These are phyloP conservation scores for Cladosporium sp. DNA, from an alignment of 2,329 filamentous ascomycete genomes.

Conservation along the genomic window DNA sequence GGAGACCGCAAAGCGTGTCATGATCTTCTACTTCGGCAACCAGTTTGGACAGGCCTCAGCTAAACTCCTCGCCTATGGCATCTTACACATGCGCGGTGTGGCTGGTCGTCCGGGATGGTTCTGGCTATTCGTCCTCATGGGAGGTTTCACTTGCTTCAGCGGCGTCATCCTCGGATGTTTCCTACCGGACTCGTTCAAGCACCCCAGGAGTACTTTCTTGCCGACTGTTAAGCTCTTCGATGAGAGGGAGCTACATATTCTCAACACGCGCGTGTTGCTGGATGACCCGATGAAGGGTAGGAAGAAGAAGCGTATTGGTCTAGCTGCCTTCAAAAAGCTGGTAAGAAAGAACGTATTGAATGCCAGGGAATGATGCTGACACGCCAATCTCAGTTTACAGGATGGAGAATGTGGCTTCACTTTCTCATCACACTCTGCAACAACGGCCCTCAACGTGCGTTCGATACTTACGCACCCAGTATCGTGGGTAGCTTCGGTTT, in stretches of 20 bases:
- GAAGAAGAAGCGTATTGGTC: constrained; percentile 29
- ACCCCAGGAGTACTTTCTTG: constrained; percentile 25
- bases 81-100: constrained; percentile 27
- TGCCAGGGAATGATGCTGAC: no score
- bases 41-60: constrained; percentile 38
- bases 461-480: constrained; percentile 31
- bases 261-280: constrained; percentile 25
- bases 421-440: constrained; percentile 31
- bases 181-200: constrained; percentile 30
- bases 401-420: constrained; percentile 31
- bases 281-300: constrained; percentile 28
- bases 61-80: constrained; percentile 36
- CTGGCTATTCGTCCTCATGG: constrained; percentile 29
- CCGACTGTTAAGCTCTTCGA: constrained; percentile 25
- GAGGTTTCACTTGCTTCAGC: constrained; percentile 31
- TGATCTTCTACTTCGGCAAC: constrained; percentile 45
- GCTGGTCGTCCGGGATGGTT: constrained; percentile 22
- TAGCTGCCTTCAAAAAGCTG: constrained; percentile 28
- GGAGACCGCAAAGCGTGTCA: constrained; percentile 44
- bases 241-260: constrained; percentile 28
- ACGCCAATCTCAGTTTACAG: constrained; percentile 34
- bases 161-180: constrained; percentile 31
- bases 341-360: constrained; percentile 9
- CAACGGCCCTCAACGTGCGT: constrained; percentile 28
- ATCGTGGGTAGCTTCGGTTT: constrained; percentile 25